Percentiles rank a stretch among this genome's conserved stretches.
Evolutionary conservation across 768 basidiomycete genomes (phyloP).

Genomic region (Macrolepiota dolichaula): DNA sequence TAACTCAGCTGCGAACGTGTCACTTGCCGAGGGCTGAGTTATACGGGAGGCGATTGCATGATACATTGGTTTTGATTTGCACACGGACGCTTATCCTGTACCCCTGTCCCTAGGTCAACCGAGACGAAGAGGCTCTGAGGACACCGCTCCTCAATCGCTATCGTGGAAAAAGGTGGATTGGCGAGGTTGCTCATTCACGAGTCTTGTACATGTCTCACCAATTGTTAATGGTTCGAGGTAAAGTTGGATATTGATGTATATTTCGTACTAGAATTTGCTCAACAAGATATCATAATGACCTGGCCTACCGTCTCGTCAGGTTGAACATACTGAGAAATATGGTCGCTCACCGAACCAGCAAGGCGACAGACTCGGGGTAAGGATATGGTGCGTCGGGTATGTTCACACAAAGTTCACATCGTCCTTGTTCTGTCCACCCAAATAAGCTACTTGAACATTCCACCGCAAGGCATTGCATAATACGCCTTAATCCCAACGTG

Average conservation of each 20-base stretch:
- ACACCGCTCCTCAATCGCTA: too few relatives aligned
- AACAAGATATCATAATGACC: conserved; percentile 83
- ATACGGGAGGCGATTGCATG: too few relatives aligned
- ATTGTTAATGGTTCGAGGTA: neutral
- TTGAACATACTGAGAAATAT: neutral
- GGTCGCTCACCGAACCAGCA: conserved; percentile 65
- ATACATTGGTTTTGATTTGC: too few relatives aligned
- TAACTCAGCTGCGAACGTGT: too few relatives aligned
- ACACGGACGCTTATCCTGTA: too few relatives aligned
- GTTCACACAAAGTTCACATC: conserved; percentile 68
- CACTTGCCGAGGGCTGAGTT: too few relatives aligned
- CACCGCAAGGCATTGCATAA: conserved; percentile 66
- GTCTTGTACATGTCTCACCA: too few relatives aligned
- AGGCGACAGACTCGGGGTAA: conserved; percentile 49
- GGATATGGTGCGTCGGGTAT: conserved; percentile 49
- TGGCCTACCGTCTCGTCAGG: conserved; percentile 44
- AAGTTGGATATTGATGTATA: neutral
- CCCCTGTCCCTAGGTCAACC: too few relatives aligned
- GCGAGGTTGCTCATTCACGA: too few relatives aligned
- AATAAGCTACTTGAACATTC: conserved; percentile 73
- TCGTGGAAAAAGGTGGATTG: neutral
- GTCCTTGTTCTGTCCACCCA: conserved; percentile 58
- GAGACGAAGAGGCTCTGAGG: too few relatives aligned
- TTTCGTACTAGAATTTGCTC: neutral
- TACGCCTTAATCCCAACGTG: conserved; percentile 79